Percentiles rank a stretch among this genome's conserved stretches.
Evolutionary conservation across 2,329 filamentous ascomycete genomes (phyloP).

Genomic region (Ophiostoma ips): DNA sequence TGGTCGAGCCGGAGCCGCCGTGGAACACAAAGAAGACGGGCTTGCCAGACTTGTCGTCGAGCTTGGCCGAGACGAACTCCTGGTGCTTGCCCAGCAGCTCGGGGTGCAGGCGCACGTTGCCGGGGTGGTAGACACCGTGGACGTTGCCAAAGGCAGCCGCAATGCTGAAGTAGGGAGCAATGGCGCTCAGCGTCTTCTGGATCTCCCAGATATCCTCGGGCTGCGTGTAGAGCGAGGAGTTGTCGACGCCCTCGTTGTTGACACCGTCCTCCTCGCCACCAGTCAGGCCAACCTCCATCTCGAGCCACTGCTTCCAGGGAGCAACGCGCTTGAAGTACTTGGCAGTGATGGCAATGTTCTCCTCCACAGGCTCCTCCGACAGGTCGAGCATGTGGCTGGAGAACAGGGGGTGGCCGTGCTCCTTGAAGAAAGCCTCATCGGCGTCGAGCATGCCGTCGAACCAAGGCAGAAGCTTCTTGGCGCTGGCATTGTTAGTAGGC

Average conservation of each 20-base stretch:
- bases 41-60: constrained; percentile 59
- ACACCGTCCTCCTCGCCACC: constrained; percentile 39
- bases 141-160: constrained; percentile 98
- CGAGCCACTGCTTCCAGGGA: constrained; percentile 97
- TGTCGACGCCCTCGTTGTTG: constrained; percentile 96
- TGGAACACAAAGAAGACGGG: constrained; percentile 99
- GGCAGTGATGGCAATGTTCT: constrained; percentile 84
- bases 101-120: constrained; percentile 89
- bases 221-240: constrained; percentile 94
- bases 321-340: constrained; percentile 88
- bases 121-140: constrained; percentile 75
- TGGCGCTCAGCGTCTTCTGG: constrained; percentile 69
- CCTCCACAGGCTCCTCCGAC: constrained; percentile 78
- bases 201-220: constrained; percentile 91
- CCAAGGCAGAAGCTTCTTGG: constrained; percentile 98
- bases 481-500: constrained; percentile 40
- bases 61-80: constrained; percentile 73
- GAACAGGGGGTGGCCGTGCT: constrained; percentile 83
- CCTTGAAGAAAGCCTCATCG: constrained; percentile 92
- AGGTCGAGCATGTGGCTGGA: constrained; percentile 94
- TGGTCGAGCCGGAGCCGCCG: constrained; percentile 83
- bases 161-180: constrained; percentile 95
- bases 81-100: constrained; percentile 97
- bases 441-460: constrained; percentile 90
- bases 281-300: constrained; percentile 95